Evolutionary conservation across 805 yeast species (phyloP), one percentile per base, ranked within the genome.

Genomic region (Phaffomyces thermotolerans): DNA sequence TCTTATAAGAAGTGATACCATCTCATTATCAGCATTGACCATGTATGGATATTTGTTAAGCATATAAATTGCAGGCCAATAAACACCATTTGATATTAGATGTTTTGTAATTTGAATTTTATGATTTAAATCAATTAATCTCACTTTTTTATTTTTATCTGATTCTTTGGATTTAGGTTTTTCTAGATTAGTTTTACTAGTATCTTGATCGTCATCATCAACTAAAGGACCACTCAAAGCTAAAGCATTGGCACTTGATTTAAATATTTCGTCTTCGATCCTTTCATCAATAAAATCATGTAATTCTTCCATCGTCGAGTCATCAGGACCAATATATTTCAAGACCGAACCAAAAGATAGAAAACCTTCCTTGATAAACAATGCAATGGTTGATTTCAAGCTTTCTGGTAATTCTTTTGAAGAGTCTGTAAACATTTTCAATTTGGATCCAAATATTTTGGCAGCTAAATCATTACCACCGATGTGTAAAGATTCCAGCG

Each of bases 221-320:
- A 72, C 69, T 33, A 90, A 67, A 0, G 96, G 95, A 9, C 93
- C 93, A 6, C 96, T 96, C 52, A 89, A 59, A 0, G 97, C 93
- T 39, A 90, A 65, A 0, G 95, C 95, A 48, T 83, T 85, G 0
- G 86, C 82, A 22, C 76, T 72, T 0, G 90, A 82, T 48, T 69
- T 68, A 52, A 71, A 68, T 0, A 84, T 76, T 45, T 78, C 73
- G 12, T 76, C 76, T 14, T 79, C 79, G 44, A 75, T 57, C 9
- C 71, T 67, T 27, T 65, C 63, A 32, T 74, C 71, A 56, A 77
- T 73, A 4, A 58, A 56, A 1, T 62, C 63, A 33, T 78, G 72
- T 25, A 78, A 64, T 9, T 53, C 52, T 0, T 53, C 52, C 67
- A 84, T 67, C 4, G 63, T 72, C 3, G 65, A 69, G 25, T 73